Conservation (phyloP, 75 land plant genomes). For the Azolla pinnata region DNA sequence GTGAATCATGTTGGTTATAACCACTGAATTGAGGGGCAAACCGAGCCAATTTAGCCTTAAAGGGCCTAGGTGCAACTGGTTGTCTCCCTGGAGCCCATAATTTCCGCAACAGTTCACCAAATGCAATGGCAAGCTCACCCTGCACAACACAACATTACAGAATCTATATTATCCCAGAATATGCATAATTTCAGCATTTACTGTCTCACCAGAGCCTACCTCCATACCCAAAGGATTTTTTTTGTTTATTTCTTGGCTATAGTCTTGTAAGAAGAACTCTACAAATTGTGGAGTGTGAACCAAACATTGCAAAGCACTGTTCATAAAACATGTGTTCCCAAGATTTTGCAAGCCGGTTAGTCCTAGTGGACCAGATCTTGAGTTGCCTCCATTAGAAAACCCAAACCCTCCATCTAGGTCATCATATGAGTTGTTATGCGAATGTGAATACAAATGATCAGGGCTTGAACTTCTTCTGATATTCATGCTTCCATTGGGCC, state of each 20-base stretch:
- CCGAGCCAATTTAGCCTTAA: constrained; percentile 65
- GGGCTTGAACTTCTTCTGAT: constrained; percentile 13
- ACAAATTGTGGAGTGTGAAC: constrained; percentile 63
- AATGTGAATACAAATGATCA: constrained; percentile 13
- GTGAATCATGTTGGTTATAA: constrained; percentile 85
- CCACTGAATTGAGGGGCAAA: constrained; percentile 91
- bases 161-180: background rate
- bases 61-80: constrained; percentile 59
- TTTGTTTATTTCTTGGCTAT: constrained; percentile 49
- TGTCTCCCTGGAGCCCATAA: constrained; percentile 62
- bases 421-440: constrained; percentile 10
- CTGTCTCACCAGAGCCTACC: constrained; percentile 15
- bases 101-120: constrained; percentile 70
- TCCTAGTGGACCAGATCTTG: constrained; percentile 36
- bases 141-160: constrained; percentile 9
- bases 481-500: constrained; percentile 40
- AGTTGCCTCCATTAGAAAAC: constrained; percentile 16
- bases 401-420: constrained; percentile 18
- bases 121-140: constrained; percentile 78
- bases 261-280: constrained; percentile 61
- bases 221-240: constrained; percentile 72
- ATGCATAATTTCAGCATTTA: background rate
- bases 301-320: constrained; percentile 72
- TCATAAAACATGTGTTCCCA: constrained; percentile 88
- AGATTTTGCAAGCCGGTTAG: constrained; percentile 70